These are phyloP conservation scores for Pichia thaimueangensis DNA, from an alignment of 805 yeast species.

Conservation along the genomic window DNA sequence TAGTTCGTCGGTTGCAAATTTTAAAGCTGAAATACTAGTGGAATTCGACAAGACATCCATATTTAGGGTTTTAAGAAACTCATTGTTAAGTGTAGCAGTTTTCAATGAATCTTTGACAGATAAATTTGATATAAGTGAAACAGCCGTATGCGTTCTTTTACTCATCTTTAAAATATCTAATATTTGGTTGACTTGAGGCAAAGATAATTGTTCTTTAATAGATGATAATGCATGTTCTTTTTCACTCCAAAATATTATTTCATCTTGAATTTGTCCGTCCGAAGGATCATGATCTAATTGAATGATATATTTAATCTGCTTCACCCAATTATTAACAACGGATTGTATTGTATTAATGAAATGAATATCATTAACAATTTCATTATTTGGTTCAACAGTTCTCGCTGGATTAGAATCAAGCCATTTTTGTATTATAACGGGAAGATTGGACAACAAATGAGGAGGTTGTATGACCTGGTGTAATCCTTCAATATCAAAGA, in stretches of 20 bases:
- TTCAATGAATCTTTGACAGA: conserved; percentile 52
- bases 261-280: conserved; percentile 56
- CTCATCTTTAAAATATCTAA: conserved; percentile 57
- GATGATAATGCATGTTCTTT: conserved; percentile 54
- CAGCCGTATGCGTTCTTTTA: conserved; percentile 74
- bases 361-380: conserved; percentile 40
- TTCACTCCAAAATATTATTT: conserved; percentile 71
- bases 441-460: conserved; percentile 46
- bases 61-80: conserved; percentile 66
- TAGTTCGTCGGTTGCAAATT: conserved; percentile 38
- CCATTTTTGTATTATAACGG: conserved; percentile 42
- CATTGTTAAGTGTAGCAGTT: conserved; percentile 49
- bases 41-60: conserved; percentile 50
- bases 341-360: conserved; percentile 66
- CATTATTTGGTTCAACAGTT: conserved; percentile 17
- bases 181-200: conserved; percentile 49
- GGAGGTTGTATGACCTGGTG: conserved; percentile 67
- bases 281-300: conserved; percentile 44
- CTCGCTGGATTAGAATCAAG: conserved; percentile 21
- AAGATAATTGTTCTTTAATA: conserved; percentile 51
- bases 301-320: conserved; percentile 52
- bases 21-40: conserved; percentile 37
- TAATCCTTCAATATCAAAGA: conserved; percentile 58
- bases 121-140: conserved; percentile 65
- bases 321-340: conserved; percentile 69